Conservation (phyloP, 768 basidiomycete species). For the Collybiopsis confluens region DNA sequence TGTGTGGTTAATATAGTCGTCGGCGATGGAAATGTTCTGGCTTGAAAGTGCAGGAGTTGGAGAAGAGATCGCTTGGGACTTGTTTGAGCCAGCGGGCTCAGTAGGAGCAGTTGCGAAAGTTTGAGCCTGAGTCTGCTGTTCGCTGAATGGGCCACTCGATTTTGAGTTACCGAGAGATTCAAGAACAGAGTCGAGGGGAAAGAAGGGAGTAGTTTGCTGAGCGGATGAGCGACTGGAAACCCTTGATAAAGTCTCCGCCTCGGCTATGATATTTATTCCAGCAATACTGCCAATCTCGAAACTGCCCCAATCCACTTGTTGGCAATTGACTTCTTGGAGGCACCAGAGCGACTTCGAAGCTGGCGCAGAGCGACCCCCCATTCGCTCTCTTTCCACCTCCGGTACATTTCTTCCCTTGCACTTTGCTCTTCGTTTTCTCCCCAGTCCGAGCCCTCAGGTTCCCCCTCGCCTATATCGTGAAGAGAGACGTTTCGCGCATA, state of each 20-base stretch:
- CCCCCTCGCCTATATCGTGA: slow-evolving; percentile 50
- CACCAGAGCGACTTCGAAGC: slow-evolving; percentile 8
- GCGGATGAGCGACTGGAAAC: slow-evolving; percentile 12
- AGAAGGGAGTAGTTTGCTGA: not conserved
- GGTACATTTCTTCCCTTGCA: slow-evolving; percentile 52
- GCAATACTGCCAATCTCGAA: slow-evolving; percentile 79
- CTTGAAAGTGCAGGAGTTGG: not conserved
- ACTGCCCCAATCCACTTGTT: slow-evolving; percentile 65
- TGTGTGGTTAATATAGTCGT: not conserved
- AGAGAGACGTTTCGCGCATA: slow-evolving; percentile 66
- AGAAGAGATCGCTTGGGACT: not conserved
- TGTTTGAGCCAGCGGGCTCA: slow-evolving; percentile 7
- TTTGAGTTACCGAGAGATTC: not conserved
- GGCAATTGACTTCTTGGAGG: slow-evolving; percentile 24
- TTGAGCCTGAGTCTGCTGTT: slow-evolving; percentile 5
- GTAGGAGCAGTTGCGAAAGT: slow-evolving; percentile 25
- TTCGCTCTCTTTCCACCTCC: slow-evolving; percentile 61
- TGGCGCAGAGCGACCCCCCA: slow-evolving; percentile 47
- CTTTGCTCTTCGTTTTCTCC: slow-evolving; percentile 46
- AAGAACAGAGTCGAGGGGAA: slow-evolving; percentile 8
- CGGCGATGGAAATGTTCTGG: not conserved
- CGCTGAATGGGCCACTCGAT: not conserved
- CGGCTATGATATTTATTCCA: slow-evolving; percentile 58
- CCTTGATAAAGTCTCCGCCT: slow-evolving; percentile 17
- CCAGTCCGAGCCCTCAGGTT: slow-evolving; percentile 56